phyloP scores from a whole-genome alignment of 805 yeast species.

The Huiozyma sinensis region DNA sequence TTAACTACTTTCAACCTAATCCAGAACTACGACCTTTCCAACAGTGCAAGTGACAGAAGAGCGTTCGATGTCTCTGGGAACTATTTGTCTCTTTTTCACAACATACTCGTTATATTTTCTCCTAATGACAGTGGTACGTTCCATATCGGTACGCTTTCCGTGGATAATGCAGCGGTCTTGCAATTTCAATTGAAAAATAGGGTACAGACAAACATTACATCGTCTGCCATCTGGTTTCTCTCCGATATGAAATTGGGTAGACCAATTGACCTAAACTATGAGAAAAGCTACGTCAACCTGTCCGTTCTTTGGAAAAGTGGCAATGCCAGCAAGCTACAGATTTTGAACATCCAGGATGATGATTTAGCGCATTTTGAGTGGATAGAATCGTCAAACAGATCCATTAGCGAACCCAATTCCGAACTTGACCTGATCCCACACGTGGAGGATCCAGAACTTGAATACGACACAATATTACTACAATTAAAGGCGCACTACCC shows the following conservation, averaged over 20 bases:
- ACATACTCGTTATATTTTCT: slow-evolving; percentile 29
- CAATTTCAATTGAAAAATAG: slow-evolving; percentile 6
- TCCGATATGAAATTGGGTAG: slow-evolving; percentile 20
- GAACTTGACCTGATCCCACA: slow-evolving; percentile 31
- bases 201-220: slow-evolving; percentile 19
- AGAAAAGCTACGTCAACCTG: slow-evolving; percentile 24
- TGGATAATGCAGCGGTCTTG: slow-evolving; percentile 9
- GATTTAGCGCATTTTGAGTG: slow-evolving; percentile 15
- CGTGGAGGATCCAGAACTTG: slow-evolving; percentile 29
- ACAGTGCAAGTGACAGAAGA: slow-evolving; percentile 7
- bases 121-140: slow-evolving; percentile 37
- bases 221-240: slow-evolving; percentile 25
- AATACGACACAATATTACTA: slow-evolving; percentile 32
- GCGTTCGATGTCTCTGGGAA: slow-evolving; percentile 24
- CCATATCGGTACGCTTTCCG: slow-evolving; percentile 29
- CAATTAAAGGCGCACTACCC: slow-evolving; percentile 42
- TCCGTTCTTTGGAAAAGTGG: slow-evolving; percentile 56
- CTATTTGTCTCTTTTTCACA: slow-evolving; percentile 27
- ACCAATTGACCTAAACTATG: slow-evolving; percentile 14
- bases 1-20: slow-evolving; percentile 9
- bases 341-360: slow-evolving; percentile 24
- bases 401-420: slow-evolving; percentile 24
- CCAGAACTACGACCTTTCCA: slow-evolving; percentile 13
- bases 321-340: slow-evolving; percentile 37
- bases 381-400: slow-evolving; percentile 20